Conservation (phyloP, 179 eudicot genomes). For the Silene vulgaris region DNA sequence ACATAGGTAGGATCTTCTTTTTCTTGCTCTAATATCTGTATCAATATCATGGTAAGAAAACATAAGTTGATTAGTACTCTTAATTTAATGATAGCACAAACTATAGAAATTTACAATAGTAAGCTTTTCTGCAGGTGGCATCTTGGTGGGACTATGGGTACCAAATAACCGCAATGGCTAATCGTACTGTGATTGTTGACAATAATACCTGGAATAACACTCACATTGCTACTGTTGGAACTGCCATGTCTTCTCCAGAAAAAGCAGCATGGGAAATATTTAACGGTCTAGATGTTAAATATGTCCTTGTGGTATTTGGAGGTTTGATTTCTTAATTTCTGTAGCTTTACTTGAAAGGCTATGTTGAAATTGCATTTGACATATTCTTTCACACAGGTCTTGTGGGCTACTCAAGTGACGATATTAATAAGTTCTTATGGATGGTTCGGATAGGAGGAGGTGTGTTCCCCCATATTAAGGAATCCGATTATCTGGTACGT, state of each 20-base stretch:
- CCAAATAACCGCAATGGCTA: conserved; percentile 99
- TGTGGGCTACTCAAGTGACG: conserved; percentile 97
- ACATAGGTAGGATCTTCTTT: too few species aligned
- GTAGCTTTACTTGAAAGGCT: conserved; percentile 15
- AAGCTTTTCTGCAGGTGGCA: conserved; percentile 55
- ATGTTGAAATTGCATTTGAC: conserved; percentile 11
- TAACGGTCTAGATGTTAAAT: conserved; percentile 87
- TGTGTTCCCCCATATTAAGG: conserved; percentile 93
- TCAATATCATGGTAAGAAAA: too few species aligned
- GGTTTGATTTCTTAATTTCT: conserved; percentile 42
- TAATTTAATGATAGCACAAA: too few species aligned
- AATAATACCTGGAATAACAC: conserved; percentile 99
- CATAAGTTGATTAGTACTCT: too few species aligned
- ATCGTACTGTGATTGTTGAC: conserved; percentile 96
- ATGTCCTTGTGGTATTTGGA: conserved; percentile 96
- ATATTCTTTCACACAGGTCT: conserved; percentile 50
- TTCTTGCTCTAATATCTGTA: too few species aligned
- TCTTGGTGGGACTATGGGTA: conserved; percentile 99
- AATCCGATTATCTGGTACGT: conserved; percentile 86
- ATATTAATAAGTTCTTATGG: conserved; percentile 94
- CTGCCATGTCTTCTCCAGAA: conserved; percentile 99
- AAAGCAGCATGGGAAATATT: conserved; percentile 95
- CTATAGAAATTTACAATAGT: neutral
- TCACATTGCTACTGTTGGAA: conserved; percentile 97
- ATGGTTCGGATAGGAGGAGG: conserved; percentile 99